A percentile compares a stretch with the other conserved stretches of the same genome.
Evolutionary conservation across 1,284 basidiomycete genomes (phyloP).

Genomic region (Tilletia horrida): DNA sequence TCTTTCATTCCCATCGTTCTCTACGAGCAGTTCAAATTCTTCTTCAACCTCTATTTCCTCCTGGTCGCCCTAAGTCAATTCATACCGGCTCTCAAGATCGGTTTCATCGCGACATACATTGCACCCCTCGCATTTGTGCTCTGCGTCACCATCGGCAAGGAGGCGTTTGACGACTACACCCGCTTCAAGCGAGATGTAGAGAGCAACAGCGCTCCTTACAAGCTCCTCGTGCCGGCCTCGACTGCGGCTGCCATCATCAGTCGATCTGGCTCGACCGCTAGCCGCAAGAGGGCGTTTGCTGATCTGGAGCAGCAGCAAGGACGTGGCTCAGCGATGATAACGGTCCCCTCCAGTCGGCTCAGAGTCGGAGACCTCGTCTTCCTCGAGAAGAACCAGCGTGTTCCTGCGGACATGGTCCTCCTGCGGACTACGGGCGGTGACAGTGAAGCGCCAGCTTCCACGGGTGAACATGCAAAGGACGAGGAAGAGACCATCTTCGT

Average conservation of each 20-base stretch:
- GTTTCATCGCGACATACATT: slow-evolving; percentile 92
- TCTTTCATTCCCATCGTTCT: slow-evolving; percentile 94
- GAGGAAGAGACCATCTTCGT: slow-evolving; percentile 27
- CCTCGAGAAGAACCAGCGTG: slow-evolving; percentile 93
- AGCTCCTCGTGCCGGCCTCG: slow-evolving; percentile 65
- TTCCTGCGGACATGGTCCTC: slow-evolving; percentile 90
- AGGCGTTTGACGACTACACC: slow-evolving; percentile 96
- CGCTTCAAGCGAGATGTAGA: slow-evolving; percentile 85
- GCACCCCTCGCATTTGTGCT: slow-evolving; percentile 94
- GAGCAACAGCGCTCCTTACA: slow-evolving; percentile 89
- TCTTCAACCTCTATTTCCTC: slow-evolving; percentile 99
- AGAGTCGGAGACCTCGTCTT: slow-evolving; percentile 87
- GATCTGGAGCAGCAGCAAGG: background rate
- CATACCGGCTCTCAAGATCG: slow-evolving; percentile 93
- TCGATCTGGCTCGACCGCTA: background rate
- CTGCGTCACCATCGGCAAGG: slow-evolving; percentile 93
- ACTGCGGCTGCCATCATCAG: slow-evolving; percentile 26
- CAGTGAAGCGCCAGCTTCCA: slow-evolving; percentile 36
- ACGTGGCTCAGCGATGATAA: slow-evolving; percentile 20
- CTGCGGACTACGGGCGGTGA: slow-evolving; percentile 66
- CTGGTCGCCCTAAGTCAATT: slow-evolving; percentile 95
- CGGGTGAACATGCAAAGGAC: background rate
- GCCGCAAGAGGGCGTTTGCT: slow-evolving; percentile 4
- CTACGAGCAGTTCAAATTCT: slow-evolving; percentile 99
- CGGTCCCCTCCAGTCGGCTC: slow-evolving; percentile 73